Percentiles rank a stretch among this genome's conserved stretches.
Conservation (phyloP, 306 rosid species). For the Sophora flavescens region DNA sequence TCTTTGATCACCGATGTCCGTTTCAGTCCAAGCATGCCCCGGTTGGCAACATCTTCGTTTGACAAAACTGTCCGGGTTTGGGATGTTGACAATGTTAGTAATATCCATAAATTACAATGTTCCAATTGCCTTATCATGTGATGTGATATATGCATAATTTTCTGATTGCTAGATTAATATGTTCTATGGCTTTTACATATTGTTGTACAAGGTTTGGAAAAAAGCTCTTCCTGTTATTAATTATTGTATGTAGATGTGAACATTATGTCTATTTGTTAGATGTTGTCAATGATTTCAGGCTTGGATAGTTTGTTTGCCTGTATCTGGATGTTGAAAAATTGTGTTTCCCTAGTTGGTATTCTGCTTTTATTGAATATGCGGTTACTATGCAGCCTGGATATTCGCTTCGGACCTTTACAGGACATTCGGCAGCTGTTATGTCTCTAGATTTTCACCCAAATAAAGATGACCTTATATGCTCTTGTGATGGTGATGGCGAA, state of each 20-base stretch:
- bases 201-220: neutral
- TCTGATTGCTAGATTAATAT: neutral
- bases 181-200: neutral
- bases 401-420: slow-evolving; percentile 87
- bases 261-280: neutral
- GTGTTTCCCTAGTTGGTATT: slow-evolving; percentile 22
- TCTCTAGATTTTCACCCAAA: slow-evolving; percentile 97
- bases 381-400: slow-evolving; percentile 77
- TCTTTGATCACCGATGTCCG: slow-evolving; percentile 92
- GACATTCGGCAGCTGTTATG: slow-evolving; percentile 82
- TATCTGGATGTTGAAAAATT: slow-evolving; percentile 18
- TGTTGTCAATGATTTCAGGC: slow-evolving; percentile 31
- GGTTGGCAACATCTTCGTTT: slow-evolving; percentile 94
- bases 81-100: slow-evolving; percentile 96
- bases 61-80: slow-evolving; percentile 98
- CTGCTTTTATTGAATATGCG: slow-evolving; percentile 35
- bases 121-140: slow-evolving; percentile 4
- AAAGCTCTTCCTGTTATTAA: neutral
- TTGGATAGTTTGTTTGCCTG: slow-evolving; percentile 27
- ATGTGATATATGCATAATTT: slow-evolving; percentile 20
- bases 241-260: neutral
- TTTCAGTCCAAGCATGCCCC: slow-evolving; percentile 90
- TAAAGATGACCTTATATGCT: slow-evolving; percentile 89
- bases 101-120: slow-evolving; percentile 13
- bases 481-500: slow-evolving; percentile 95